phyloP scores from a whole-genome alignment of 2,329 filamentous ascomycete genomes.

The Cercospora sp. region DNA sequence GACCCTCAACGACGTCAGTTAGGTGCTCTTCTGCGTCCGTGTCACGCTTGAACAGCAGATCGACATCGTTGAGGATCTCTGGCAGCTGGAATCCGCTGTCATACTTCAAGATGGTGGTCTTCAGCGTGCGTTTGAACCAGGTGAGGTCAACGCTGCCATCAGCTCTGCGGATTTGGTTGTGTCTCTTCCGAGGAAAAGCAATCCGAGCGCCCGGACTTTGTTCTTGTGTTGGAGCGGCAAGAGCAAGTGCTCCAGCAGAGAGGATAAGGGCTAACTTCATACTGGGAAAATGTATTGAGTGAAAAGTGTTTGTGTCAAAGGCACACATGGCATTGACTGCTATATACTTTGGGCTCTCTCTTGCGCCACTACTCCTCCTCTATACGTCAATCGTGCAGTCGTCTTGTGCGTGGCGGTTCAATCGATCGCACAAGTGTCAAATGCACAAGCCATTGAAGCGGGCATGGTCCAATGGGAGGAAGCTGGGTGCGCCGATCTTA shows the following conservation, averaged over 20 bases:
- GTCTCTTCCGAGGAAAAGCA: conserved; percentile 14
- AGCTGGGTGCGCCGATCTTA: not conserved
- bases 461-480: not conserved
- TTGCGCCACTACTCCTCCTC: not conserved
- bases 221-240: conserved; percentile 24
- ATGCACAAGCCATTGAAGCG: not conserved
- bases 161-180: conserved; percentile 13
- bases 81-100: conserved; percentile 21
- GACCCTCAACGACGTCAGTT: conserved; percentile 21
- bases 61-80: conserved; percentile 15
- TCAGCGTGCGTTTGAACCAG: conserved; percentile 22
- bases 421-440: not conserved
- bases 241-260: conserved; percentile 23
- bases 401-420: not conserved
- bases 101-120: conserved; percentile 23
- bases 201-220: conserved; percentile 15
- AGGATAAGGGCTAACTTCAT: conserved; percentile 25
- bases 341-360: not conserved
- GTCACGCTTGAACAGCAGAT: conserved; percentile 15
- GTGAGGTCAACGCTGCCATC: conserved; percentile 22
- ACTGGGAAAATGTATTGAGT: conserved; percentile 2
- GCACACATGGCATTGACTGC: not conserved
- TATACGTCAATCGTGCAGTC: not conserved
- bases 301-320: not conserved
- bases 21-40: conserved; percentile 23